A percentile compares a stretch with the other conserved stretches of the same genome.
These are phyloP conservation scores for Aureobasidium subglaciale DNA, from an alignment of 2,329 filamentous ascomycete genomes.

Conservation along the genomic window DNA sequence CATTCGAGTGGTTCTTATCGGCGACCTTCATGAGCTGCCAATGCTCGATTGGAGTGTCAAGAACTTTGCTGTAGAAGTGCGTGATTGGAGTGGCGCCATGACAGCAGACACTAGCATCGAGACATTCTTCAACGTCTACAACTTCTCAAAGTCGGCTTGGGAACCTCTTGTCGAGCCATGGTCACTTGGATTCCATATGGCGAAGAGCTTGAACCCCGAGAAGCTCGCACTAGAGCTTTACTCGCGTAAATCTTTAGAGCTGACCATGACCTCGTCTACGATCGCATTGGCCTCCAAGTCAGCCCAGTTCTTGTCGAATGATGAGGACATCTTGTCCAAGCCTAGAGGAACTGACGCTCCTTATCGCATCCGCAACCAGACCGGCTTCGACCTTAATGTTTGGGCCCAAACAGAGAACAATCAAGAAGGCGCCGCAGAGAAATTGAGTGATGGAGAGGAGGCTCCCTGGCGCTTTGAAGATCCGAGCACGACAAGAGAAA, in stretches of 20 bases:
- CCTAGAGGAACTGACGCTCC: conserved; percentile 86
- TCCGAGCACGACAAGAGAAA: conserved; percentile 93
- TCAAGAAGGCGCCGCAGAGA: conserved; percentile 63
- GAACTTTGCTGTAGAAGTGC: conserved; percentile 73
- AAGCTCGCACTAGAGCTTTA: conserved; percentile 75
- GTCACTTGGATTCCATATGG: conserved; percentile 86
- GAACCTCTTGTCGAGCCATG: conserved; percentile 94
- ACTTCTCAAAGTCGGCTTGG: conserved; percentile 98
- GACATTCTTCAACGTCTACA: conserved; percentile 94
- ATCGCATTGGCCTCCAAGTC: conserved; percentile 93
- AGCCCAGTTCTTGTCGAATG: conserved; percentile 76
- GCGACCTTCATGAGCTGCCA: conserved; percentile 89
- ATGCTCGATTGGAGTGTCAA: conserved; percentile 92
- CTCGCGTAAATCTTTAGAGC: conserved; percentile 83
- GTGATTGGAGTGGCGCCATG: conserved; percentile 85
- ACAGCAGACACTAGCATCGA: conserved; percentile 86
- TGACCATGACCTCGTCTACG: conserved; percentile 86
- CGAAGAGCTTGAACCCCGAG: conserved; percentile 67
- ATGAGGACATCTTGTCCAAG: conserved; percentile 89
- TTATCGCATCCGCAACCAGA: conserved; percentile 91
- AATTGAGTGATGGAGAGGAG: conserved; percentile 81
- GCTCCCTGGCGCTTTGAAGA: conserved; percentile 95
- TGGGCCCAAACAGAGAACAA: conserved; percentile 72
- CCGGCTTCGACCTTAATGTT: conserved; percentile 81
- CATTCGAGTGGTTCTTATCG: conserved; percentile 86